Conservation (phyloP, 140 eudicot species). For the Bidens hawaiensis region DNA sequence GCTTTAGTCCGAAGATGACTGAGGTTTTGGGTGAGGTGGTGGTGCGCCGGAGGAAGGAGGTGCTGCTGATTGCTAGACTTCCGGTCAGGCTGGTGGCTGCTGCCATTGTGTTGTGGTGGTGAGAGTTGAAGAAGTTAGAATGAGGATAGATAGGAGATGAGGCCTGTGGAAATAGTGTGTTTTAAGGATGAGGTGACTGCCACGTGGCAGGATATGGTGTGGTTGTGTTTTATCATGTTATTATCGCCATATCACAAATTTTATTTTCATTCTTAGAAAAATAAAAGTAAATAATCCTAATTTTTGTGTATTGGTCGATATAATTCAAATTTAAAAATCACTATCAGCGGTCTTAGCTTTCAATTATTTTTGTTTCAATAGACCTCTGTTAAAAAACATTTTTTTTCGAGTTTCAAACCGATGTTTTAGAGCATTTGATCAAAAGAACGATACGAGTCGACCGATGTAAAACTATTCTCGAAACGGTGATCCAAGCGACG, state of each 20-base stretch:
- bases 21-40: background rate
- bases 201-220: background rate
- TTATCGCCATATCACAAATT: background rate
- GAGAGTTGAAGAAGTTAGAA: background rate
- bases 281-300: no score
- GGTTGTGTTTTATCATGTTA: constrained; percentile 1
- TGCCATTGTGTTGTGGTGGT: background rate
- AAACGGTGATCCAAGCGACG: no score
- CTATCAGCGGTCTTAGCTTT: no score
- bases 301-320: no score
- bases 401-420: no score
- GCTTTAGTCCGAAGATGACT: background rate
- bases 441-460: no score
- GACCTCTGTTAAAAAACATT: no score
- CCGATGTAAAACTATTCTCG: no score
- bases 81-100: background rate
- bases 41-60: background rate
- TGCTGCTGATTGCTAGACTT: background rate
- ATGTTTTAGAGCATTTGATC: no score
- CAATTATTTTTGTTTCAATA: no score
- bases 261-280: no score
- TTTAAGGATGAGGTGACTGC: background rate
- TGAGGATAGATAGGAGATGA: background rate
- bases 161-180: background rate
- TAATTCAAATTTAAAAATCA: no score